Evolutionary conservation across 305 asterid genomes (phyloP), one percentile per base, ranked within the genome.

Genomic region (Fraxinus ornus): DNA sequence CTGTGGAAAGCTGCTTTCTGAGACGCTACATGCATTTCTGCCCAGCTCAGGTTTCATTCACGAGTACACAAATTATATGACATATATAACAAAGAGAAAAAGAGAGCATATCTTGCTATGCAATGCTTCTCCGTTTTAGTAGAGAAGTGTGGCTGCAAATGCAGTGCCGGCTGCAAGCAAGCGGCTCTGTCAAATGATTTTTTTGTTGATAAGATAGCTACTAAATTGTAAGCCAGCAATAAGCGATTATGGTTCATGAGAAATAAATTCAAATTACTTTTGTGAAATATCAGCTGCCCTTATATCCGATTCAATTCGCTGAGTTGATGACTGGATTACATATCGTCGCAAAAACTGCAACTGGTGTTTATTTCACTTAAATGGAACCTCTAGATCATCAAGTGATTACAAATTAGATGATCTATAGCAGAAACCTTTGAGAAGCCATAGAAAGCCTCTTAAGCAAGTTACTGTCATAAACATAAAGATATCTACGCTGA

Each of bases 1-100:
- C 72, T 95, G 1, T 92, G 97, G 98, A 89, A 88, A 83, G 92
- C 95, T 66, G 70, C 88, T 84, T 92, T 95, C 83, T 95, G 86
- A 90, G 82, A 79, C 70, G 60, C 73, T 30, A 21, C 26, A 8
- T 39, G 12, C 70, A 33, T 68, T 76, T 80, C 80, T 77, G 26
- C 73, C 21, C 76, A 30, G 70, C 75, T 77, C 44, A 10, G 21
- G 22, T 78, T 74, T 49, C 77, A 72, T 52, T 77, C 85, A 62
- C 75, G 80, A 36, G 76, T 74, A 74, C 82, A 81, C 7, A 47
- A 80, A 83, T 82, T 82, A 86, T 35, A 86, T 37, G 74, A 73
- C 64, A 75, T 47, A 75, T 9, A 75, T 19, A 66, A 70, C 19
- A 0, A 62, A 7, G 7, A 49, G 62, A 47, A 17, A 52, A 35